Evolutionary conservation across 768 basidiomycete species (phyloP).

Genomic region (Tulasnella sp.): DNA sequence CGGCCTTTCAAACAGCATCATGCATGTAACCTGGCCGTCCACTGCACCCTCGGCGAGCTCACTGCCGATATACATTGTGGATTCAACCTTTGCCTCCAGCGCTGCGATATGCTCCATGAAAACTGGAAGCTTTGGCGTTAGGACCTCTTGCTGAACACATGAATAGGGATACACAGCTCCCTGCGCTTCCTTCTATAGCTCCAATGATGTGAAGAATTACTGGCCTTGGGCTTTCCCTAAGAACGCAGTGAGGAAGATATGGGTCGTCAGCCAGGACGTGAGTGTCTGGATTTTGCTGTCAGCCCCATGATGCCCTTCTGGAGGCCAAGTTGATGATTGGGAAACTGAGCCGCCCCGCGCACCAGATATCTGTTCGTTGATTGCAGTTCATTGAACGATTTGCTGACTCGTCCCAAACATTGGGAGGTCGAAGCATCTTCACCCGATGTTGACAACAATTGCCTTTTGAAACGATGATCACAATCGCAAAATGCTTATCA

Average conservation of each 20-base stretch:
- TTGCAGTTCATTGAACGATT: too few species aligned
- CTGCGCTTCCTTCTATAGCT: neutral
- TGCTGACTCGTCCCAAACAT: too few species aligned
- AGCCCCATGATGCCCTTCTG: too few species aligned
- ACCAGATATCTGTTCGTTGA: too few species aligned
- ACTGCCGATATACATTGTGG: conserved; percentile 62
- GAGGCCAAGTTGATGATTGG: conserved; percentile 20
- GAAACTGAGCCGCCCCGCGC: conserved; percentile 19
- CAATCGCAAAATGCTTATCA: too few species aligned
- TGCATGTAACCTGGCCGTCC: conserved; percentile 54
- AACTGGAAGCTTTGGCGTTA: conserved; percentile 77
- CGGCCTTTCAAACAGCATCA: conserved; percentile 56
- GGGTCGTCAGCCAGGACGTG: neutral
- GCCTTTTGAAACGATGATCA: too few species aligned
- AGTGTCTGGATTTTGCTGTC: too few species aligned
- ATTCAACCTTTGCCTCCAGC: conserved; percentile 41
- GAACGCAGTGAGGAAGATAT: neutral
- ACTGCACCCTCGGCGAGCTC: conserved; percentile 59
- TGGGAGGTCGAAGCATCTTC: too few species aligned
- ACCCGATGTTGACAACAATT: too few species aligned
- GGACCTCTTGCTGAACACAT: conserved; percentile 61
- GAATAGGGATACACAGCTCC: neutral
- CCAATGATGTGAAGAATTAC: neutral
- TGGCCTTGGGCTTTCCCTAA: conserved; percentile 14
- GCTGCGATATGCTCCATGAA: too few species aligned